Evolutionary conservation across 1,284 basidiomycete species (phyloP).

Genomic region (Malassezia vespertilionis): DNA sequence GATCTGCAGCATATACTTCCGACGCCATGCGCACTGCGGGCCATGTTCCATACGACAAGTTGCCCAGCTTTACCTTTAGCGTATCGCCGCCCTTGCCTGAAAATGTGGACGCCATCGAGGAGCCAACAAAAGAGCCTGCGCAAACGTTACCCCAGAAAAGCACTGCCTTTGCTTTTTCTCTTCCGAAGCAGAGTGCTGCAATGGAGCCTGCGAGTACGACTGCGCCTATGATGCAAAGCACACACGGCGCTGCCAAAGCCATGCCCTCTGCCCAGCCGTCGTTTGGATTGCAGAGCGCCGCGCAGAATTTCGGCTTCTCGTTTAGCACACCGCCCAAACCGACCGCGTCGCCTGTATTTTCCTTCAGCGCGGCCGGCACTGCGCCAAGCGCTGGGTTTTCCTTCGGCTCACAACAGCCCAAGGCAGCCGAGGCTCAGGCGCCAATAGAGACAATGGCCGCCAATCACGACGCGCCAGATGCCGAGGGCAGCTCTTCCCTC

Average conservation of each 20-base stretch:
- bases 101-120: neutral
- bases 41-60: neutral
- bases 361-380: neutral
- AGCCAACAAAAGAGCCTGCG: neutral
- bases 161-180: too few species aligned
- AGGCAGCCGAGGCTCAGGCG: neutral
- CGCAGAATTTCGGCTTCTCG: neutral
- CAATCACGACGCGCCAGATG: neutral
- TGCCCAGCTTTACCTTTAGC: conserved; percentile 11
- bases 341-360: neutral
- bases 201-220: too few species aligned
- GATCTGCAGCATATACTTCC: neutral
- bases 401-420: neutral
- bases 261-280: too few species aligned
- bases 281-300: too few species aligned
- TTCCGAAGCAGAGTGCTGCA: too few species aligned
- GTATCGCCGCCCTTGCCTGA: neutral
- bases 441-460: neutral
- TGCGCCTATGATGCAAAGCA: too few species aligned
- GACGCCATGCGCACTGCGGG: neutral
- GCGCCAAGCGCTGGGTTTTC: neutral
- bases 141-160: too few species aligned
- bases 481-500: neutral
- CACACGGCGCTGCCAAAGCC: too few species aligned
- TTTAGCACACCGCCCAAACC: neutral